Percentiles rank a stretch among this genome's conserved stretches.
Evolutionary conservation across 495 filamentous ascomycete genomes (phyloP).

Genomic region (Achaetomiella virescens): DNA sequence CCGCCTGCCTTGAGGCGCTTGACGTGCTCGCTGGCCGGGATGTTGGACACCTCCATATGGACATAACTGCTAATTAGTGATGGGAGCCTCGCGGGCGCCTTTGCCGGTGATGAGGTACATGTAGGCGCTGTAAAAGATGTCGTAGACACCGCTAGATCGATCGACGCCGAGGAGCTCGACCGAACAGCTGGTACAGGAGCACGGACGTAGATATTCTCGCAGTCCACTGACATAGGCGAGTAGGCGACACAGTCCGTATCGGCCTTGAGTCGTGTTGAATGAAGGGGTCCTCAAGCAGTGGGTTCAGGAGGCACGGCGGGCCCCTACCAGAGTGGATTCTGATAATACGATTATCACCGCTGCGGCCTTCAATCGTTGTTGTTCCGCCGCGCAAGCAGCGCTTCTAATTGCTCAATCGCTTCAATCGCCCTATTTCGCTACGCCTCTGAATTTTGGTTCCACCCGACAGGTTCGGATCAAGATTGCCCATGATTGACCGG

Average conservation of each 20-base stretch:
- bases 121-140: constrained; percentile 41
- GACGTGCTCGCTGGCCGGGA: constrained; percentile 30
- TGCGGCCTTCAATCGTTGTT: too few species aligned
- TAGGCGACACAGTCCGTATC: constrained; percentile 39
- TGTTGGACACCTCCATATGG: constrained; percentile 29
- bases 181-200: constrained; percentile 28
- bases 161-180: constrained; percentile 39
- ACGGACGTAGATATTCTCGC: constrained; percentile 39
- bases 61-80: constrained; percentile 32
- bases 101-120: constrained; percentile 37
- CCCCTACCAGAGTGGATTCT: too few species aligned
- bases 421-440: too few species aligned
- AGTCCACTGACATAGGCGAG: constrained; percentile 37
- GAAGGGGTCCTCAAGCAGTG: too few species aligned
- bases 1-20: constrained; percentile 27
- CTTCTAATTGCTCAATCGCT: too few species aligned
- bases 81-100: constrained; percentile 26
- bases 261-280: too few species aligned
- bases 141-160: constrained; percentile 37
- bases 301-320: too few species aligned
- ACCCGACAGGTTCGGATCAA: too few species aligned
- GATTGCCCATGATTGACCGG: too few species aligned
- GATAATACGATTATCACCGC: too few species aligned
- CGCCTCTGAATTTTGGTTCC: too few species aligned
- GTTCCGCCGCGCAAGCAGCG: too few species aligned